Evolutionary conservation across 208 protist genomes (phyloP).

Genomic region (Acanthamoeba healyi): DNA sequence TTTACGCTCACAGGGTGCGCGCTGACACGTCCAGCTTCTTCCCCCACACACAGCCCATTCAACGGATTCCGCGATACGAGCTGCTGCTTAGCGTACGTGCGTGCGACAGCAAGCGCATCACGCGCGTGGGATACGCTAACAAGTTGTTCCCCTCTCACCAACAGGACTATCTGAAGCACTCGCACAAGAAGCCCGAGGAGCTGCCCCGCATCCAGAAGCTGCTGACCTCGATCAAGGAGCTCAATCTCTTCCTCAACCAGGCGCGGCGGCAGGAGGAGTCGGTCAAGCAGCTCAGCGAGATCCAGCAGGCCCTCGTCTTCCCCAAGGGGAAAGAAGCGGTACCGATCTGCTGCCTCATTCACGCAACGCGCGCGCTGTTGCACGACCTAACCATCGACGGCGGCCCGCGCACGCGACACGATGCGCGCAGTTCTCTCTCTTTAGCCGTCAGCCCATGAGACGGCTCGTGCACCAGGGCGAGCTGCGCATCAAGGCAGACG

Average conservation of each 20-base stretch:
- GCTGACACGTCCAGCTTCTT: no score
- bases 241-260: conserved; percentile 46
- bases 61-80: conserved; percentile 37
- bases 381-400: background rate
- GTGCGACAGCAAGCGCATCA: background rate
- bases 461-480: conserved; percentile 19
- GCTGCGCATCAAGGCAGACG: conserved; percentile 3
- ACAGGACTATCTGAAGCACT: conserved; percentile 52
- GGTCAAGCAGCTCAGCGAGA: conserved; percentile 51
- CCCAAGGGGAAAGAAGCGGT: conserved; percentile 28
- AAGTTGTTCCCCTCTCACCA: no score
- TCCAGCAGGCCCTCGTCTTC: conserved; percentile 40
- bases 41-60: conserved; percentile 38
- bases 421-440: conserved; percentile 14
- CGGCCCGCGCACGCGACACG: no score
- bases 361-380: no score
- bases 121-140: no score
- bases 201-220: background rate
- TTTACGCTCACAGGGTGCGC: no score
- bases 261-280: conserved; percentile 4
- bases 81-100: background rate
- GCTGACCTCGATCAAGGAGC: conserved; percentile 47
- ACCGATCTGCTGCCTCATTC: background rate
- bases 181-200: background rate
- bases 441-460: conserved; percentile 13